Evolutionary conservation across 2,329 filamentous ascomycete genomes (phyloP).

Genomic region (Alternaria panax): DNA sequence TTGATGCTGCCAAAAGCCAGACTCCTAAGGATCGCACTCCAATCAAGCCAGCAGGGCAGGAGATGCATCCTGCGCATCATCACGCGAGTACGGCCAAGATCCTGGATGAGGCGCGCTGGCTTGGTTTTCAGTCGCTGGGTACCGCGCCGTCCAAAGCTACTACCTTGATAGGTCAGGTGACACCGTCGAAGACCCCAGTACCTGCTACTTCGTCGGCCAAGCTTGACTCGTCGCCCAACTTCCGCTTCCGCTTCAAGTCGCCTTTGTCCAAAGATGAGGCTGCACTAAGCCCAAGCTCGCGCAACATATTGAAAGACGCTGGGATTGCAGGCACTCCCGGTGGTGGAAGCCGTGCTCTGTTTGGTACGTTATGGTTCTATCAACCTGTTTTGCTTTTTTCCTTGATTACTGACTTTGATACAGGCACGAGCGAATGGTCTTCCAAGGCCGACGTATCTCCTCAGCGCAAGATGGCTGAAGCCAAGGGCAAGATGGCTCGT

Average conservation of each 20-base stretch:
- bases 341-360: conserved; percentile 53
- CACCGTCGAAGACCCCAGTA: conserved; percentile 66
- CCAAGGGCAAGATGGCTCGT: conserved; percentile 78
- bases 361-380: conserved; percentile 21
- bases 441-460: conserved; percentile 51
- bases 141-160: conserved; percentile 57
- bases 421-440: conserved; percentile 41
- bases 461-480: conserved; percentile 76
- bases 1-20: conserved; percentile 31
- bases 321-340: conserved; percentile 64
- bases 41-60: conserved; percentile 73
- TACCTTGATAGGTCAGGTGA: conserved; percentile 59
- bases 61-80: conserved; percentile 91
- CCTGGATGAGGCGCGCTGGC: conserved; percentile 78
- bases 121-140: conserved; percentile 78
- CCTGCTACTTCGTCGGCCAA: conserved; percentile 26
- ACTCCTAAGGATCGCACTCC: conserved; percentile 69
- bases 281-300: conserved; percentile 63
- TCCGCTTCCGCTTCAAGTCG: conserved; percentile 69
- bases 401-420: background rate
- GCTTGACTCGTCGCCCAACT: conserved; percentile 62
- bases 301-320: conserved; percentile 69
- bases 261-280: conserved; percentile 67
- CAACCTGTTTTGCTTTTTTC: background rate
- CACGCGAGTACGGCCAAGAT: conserved; percentile 77